These are phyloP conservation scores for Aspergillus ochraceus DNA, from an alignment of 2,329 filamentous ascomycete species.

Conservation along the genomic window DNA sequence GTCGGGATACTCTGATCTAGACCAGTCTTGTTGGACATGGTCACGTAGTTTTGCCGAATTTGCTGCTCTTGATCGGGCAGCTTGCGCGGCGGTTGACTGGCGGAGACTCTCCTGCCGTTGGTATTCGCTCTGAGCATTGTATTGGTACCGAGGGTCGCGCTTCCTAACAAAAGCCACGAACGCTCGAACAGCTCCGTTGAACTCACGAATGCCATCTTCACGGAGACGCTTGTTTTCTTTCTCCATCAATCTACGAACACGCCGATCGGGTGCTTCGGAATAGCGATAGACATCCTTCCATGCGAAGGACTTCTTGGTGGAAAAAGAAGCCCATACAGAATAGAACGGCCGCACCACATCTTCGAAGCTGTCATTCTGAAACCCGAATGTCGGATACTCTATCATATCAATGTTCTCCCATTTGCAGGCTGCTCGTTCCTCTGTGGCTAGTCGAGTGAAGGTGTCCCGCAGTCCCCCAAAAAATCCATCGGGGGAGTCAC, in stretches of 20 bases:
- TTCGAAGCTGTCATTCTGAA: conserved; percentile 73
- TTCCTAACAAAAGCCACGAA: conserved; percentile 88
- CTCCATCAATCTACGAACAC: conserved; percentile 81
- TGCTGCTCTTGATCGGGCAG: conserved; percentile 75
- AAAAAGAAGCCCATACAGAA: conserved; percentile 73
- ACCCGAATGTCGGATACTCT: conserved; percentile 81
- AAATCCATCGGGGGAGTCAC: conserved; percentile 78
- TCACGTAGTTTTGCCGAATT: conserved; percentile 73
- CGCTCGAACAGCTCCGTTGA: conserved; percentile 87
- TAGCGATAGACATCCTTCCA: conserved; percentile 87
- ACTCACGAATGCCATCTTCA: conserved; percentile 80
- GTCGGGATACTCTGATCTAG: conserved; percentile 57
- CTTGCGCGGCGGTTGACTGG: conserved; percentile 78
- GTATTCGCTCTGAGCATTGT: conserved; percentile 73
- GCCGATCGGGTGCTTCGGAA: conserved; percentile 83
- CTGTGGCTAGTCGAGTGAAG: conserved; percentile 76
- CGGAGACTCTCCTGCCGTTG: conserved; percentile 78
- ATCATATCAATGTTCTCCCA: conserved; percentile 62
- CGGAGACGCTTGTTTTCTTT: conserved; percentile 87
- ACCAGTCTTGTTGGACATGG: conserved; percentile 71
- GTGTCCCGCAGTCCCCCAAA: conserved; percentile 75
- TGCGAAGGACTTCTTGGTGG: conserved; percentile 79
- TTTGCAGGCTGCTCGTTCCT: conserved; percentile 74
- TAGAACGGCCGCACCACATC: conserved; percentile 79
- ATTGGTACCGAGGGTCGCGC: conserved; percentile 80